Conservation (phyloP, 2,329 filamentous ascomycete genomes). For the Akanthomyces lecanii region DNA sequence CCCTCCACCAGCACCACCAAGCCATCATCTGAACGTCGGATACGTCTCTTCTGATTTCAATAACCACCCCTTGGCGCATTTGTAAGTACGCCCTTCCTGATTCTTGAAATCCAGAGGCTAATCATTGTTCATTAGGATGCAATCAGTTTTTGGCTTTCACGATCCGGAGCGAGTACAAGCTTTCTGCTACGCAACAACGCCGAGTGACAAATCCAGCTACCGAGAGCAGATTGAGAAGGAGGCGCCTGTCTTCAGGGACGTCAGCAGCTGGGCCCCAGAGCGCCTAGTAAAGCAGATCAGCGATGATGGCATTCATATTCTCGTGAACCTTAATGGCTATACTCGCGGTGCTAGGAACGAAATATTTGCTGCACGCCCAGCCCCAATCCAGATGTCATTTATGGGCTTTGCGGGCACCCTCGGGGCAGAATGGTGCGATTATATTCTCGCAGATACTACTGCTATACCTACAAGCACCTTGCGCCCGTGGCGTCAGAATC, state of each 20-base stretch:
- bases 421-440: slow-evolving; percentile 98
- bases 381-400: slow-evolving; percentile 98
- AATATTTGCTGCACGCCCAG: slow-evolving; percentile 89
- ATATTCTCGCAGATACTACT: slow-evolving; percentile 84
- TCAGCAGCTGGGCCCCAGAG: slow-evolving; percentile 81
- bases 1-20: slow-evolving; percentile 77
- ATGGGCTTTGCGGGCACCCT: slow-evolving; percentile 98
- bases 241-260: slow-evolving; percentile 85
- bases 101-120: neutral
- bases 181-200: slow-evolving; percentile 92
- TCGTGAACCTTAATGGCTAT: slow-evolving; percentile 97
- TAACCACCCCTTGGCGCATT: slow-evolving; percentile 90
- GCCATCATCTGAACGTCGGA: slow-evolving; percentile 80
- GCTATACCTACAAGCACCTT: slow-evolving; percentile 80
- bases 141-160: slow-evolving; percentile 95
- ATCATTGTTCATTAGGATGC: slow-evolving; percentile 58
- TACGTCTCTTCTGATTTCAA: slow-evolving; percentile 99
- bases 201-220: slow-evolving; percentile 83
- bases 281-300: slow-evolving; percentile 82
- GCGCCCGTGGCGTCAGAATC: slow-evolving; percentile 71
- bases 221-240: slow-evolving; percentile 90
- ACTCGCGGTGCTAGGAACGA: slow-evolving; percentile 96
- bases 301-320: slow-evolving; percentile 82
- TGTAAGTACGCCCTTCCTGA: slow-evolving; percentile 45
- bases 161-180: slow-evolving; percentile 69